Percentiles rank a stretch among this genome's conserved stretches.
Conservation (phyloP, 2,329 filamentous ascomycete species). For the Diplodia mutila region DNA sequence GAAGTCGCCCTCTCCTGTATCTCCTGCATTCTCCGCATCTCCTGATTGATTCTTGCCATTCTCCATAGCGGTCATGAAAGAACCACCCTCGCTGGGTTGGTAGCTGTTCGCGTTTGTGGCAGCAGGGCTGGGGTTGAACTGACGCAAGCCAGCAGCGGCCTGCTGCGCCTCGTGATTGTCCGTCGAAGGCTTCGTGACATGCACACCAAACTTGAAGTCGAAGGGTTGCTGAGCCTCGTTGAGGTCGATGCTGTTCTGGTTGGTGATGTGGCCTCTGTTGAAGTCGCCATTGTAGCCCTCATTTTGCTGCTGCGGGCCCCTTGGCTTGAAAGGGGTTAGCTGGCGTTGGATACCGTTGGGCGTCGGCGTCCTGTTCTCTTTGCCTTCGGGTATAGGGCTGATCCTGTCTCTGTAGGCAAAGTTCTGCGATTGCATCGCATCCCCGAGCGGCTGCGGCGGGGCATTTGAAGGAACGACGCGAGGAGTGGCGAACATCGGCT, state of each 20-base stretch:
- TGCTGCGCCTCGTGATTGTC: slow-evolving; percentile 28
- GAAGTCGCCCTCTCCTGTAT: slow-evolving; percentile 40
- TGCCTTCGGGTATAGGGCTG: slow-evolving; percentile 37
- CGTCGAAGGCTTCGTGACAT: slow-evolving; percentile 44
- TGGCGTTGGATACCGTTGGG: slow-evolving; percentile 11
- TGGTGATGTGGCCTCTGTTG: slow-evolving; percentile 6
- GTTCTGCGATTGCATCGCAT: slow-evolving; percentile 35
- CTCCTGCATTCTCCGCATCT: no score
- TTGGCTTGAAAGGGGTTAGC: slow-evolving; percentile 29
- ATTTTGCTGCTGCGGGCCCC: slow-evolving; percentile 33
- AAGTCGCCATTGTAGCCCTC: background rate
- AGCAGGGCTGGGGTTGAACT: slow-evolving; percentile 42
- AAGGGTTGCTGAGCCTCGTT: slow-evolving; percentile 56
- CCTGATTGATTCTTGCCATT: slow-evolving; percentile 34
- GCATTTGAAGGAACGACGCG: slow-evolving; percentile 40
- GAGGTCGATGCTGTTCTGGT: slow-evolving; percentile 17
- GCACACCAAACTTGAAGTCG: slow-evolving; percentile 50
- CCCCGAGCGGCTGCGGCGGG: slow-evolving; percentile 35
- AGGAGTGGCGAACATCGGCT: slow-evolving; percentile 70
- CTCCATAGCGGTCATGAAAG: slow-evolving; percentile 44
- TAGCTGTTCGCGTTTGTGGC: slow-evolving; percentile 37
- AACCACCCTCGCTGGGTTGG: slow-evolving; percentile 45
- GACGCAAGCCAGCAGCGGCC: slow-evolving; percentile 26
- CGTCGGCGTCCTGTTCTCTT: slow-evolving; percentile 44
- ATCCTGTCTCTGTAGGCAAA: slow-evolving; percentile 32